Evolutionary conservation across 2,329 filamentous ascomycete genomes (phyloP).

Genomic region (Xylaria digitata): DNA sequence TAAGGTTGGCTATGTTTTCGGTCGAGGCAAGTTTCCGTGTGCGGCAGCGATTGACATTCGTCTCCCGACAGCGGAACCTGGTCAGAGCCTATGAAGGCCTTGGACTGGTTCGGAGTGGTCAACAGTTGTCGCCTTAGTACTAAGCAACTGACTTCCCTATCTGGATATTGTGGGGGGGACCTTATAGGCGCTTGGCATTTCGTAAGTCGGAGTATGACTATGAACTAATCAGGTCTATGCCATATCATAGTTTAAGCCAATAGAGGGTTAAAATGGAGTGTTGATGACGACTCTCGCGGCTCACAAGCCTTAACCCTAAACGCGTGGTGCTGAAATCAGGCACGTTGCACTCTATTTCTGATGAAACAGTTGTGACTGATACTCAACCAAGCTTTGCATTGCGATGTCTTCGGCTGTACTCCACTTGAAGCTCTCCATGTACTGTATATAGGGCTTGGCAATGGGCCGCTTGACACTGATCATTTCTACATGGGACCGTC

Average conservation of each 20-base stretch:
- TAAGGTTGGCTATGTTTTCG: slow-evolving; percentile 21
- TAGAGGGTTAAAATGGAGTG: not conserved
- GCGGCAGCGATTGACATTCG: slow-evolving; percentile 31
- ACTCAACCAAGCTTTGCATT: slow-evolving; percentile 29
- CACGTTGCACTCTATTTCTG: slow-evolving; percentile 26
- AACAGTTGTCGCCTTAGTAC: not conserved
- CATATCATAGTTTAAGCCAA: slow-evolving; percentile 14
- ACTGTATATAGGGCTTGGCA: slow-evolving; percentile 28
- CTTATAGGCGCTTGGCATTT: slow-evolving; percentile 23
- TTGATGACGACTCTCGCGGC: slow-evolving; percentile 2
- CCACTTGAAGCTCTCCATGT: slow-evolving; percentile 15
- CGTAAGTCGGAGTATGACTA: not conserved
- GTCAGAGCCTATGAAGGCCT: not conserved
- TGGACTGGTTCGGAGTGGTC: slow-evolving; percentile 7
- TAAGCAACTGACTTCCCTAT: not conserved
- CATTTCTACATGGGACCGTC: slow-evolving; percentile 27
- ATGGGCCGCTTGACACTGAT: slow-evolving; percentile 27
- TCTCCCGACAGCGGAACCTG: slow-evolving; percentile 9
- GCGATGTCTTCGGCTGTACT: slow-evolving; percentile 4
- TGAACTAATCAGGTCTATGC: slow-evolving; percentile 7
- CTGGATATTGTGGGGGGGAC: slow-evolving; percentile 2
- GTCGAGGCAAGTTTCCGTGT: slow-evolving; percentile 27
- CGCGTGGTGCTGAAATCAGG: slow-evolving; percentile 4
- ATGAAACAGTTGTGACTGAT: slow-evolving; percentile 32
- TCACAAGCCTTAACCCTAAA: slow-evolving; percentile 13